Percentiles rank a stretch among this genome's conserved stretches.
phyloP scores from a whole-genome alignment of 2,329 filamentous ascomycete genomes.

The Colletotrichum chlorophyti region DNA sequence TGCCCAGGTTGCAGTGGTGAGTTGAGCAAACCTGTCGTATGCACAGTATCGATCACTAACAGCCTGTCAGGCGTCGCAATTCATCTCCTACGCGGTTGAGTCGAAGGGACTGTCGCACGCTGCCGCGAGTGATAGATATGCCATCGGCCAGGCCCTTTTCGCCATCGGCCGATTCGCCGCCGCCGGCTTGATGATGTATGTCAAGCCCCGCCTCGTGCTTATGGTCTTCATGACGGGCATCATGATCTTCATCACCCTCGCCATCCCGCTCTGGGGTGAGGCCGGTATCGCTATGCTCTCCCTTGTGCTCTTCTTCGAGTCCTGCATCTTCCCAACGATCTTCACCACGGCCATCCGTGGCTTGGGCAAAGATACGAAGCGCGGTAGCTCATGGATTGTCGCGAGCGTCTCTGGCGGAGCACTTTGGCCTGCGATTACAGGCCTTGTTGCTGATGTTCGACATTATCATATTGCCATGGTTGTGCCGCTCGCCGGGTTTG shows the following conservation, averaged over 20 bases:
- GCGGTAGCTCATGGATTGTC: conserved; percentile 48
- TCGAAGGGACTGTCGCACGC: conserved; percentile 37
- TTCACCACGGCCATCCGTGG: conserved; percentile 62
- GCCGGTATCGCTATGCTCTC: conserved; percentile 62
- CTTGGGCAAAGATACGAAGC: conserved; percentile 62
- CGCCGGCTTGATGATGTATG: conserved; percentile 60
- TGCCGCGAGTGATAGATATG: conserved; percentile 54
- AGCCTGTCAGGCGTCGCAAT: conserved; percentile 61
- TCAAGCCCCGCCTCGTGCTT: conserved; percentile 63
- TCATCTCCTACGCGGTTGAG: conserved; percentile 55
- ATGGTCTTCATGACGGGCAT: conserved; percentile 57
- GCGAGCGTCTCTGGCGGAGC: conserved; percentile 11
- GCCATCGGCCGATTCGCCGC: conserved; percentile 66
- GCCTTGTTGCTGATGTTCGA: conserved; percentile 13
- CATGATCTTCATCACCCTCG: conserved; percentile 60
- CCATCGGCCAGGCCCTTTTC: conserved; percentile 65
- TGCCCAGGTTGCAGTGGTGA: conserved; percentile 61
- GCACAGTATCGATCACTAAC: no score
- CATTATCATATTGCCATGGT: conserved; percentile 60
- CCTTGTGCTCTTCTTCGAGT: conserved; percentile 63
- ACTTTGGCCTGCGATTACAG: conserved; percentile 13
- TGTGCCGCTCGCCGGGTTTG: conserved; percentile 68
- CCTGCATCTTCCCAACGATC: conserved; percentile 65
- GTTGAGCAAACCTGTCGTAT: no score
- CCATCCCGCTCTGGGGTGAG: conserved; percentile 58